Evolutionary conservation across 805 yeast genomes (phyloP).

Genomic region (Suhomyces emberorum): DNA sequence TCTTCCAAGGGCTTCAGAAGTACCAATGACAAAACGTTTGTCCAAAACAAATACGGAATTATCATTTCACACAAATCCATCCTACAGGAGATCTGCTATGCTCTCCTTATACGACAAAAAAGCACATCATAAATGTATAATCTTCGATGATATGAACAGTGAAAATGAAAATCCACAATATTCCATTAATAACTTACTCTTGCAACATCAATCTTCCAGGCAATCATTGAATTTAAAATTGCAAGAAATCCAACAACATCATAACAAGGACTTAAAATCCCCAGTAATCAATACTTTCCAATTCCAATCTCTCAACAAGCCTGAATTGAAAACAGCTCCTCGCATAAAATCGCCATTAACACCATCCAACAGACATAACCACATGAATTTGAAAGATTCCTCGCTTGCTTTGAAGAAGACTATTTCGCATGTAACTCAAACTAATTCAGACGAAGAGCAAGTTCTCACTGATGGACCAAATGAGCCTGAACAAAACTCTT

Average conservation of each 20-base stretch:
- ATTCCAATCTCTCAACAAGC: slow-evolving; percentile 2
- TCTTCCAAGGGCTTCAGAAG: slow-evolving; percentile 27
- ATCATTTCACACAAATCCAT: slow-evolving; percentile 42
- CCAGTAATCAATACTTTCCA: slow-evolving; percentile 4
- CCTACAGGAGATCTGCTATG: slow-evolving; percentile 45
- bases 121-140: slow-evolving; percentile 31
- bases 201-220: slow-evolving; percentile 38
- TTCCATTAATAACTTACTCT: slow-evolving; percentile 34
- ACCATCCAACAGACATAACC: slow-evolving; percentile 26
- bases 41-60: slow-evolving; percentile 34
- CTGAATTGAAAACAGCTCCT: neutral
- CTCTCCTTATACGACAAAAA: slow-evolving; percentile 40
- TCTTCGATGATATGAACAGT: slow-evolving; percentile 22
- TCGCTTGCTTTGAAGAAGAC: slow-evolving; percentile 37
- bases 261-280: slow-evolving; percentile 4
- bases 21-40: slow-evolving; percentile 17
- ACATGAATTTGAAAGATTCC: slow-evolving; percentile 39
- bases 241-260: slow-evolving; percentile 19
- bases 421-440: slow-evolving; percentile 6
- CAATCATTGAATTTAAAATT: slow-evolving; percentile 28
- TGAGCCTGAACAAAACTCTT: neutral
- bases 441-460: slow-evolving; percentile 1
- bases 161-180: slow-evolving; percentile 36
- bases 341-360: slow-evolving; percentile 5
- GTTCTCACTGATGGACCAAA: slow-evolving; percentile 5